Evolutionary conservation across 257 asterid genomes (phyloP).

Genomic region (Petunia axillaris): DNA sequence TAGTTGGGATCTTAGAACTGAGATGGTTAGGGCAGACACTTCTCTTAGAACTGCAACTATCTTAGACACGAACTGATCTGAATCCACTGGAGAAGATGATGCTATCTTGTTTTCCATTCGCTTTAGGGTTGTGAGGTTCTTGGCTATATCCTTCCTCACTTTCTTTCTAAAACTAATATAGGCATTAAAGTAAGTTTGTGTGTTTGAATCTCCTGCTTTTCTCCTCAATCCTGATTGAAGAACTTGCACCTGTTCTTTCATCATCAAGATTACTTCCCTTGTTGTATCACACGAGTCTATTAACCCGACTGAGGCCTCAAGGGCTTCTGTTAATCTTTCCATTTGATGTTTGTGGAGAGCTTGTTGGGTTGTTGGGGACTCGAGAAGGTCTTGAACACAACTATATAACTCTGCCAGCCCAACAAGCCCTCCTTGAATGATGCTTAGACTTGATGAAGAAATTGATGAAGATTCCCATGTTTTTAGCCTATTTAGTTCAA

Average conservation of each 20-base stretch:
- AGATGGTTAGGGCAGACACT: slow-evolving; percentile 21
- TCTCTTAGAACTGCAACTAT: slow-evolving; percentile 12
- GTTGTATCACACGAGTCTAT: slow-evolving; percentile 51
- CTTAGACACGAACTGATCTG: slow-evolving; percentile 14
- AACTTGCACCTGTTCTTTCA: slow-evolving; percentile 48
- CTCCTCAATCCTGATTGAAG: slow-evolving; percentile 59
- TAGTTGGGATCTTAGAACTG: slow-evolving; percentile 23
- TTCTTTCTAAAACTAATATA: slow-evolving; percentile 41
- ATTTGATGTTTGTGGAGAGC: slow-evolving; percentile 27
- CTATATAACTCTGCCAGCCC: slow-evolving; percentile 51
- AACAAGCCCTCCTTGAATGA: slow-evolving; percentile 43
- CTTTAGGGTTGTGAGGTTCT: slow-evolving; percentile 40
- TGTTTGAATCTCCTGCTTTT: slow-evolving; percentile 47
- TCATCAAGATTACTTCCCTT: slow-evolving; percentile 44
- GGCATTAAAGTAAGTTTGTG: neutral
- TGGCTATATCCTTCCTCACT: slow-evolving; percentile 40
- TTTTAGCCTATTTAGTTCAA: slow-evolving; percentile 32
- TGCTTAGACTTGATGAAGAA: slow-evolving; percentile 30
- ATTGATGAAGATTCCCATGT: slow-evolving; percentile 28
- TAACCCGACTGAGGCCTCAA: slow-evolving; percentile 39
- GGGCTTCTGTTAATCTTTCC: slow-evolving; percentile 35
- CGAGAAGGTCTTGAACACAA: slow-evolving; percentile 40
- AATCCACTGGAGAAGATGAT: neutral
- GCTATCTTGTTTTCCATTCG: slow-evolving; percentile 35
- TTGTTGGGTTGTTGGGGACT: slow-evolving; percentile 31